Conservation (phyloP, 257 asterid species). For the Nemophila menziesii region DNA sequence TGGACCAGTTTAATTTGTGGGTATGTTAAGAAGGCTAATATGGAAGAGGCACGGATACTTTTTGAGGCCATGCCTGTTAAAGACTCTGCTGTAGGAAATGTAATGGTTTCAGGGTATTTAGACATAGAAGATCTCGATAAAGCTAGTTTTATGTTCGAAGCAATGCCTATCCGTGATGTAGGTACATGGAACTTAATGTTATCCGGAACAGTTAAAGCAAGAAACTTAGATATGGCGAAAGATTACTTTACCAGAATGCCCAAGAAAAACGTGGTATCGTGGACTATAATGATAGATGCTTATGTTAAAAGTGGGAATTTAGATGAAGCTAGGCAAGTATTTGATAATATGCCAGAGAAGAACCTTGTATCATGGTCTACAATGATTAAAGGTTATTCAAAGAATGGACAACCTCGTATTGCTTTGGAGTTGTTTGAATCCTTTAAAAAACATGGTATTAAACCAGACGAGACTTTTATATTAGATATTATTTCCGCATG, state of each 20-base stretch:
- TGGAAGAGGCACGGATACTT: constrained; percentile 10
- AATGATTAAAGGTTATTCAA: constrained; percentile 5
- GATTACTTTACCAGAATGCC: constrained; percentile 11
- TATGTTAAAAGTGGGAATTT: constrained; percentile 7
- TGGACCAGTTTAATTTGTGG: constrained; percentile 12
- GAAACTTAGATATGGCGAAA: constrained; percentile 4
- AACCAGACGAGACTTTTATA: constrained; percentile 4
- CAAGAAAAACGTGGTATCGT: constrained; percentile 8
- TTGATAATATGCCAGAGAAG: constrained; percentile 11
- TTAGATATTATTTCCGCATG: constrained; percentile 11
- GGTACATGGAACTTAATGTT: constrained; percentile 7
- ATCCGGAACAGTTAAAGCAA: constrained; percentile 8
- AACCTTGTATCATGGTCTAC: constrained; percentile 1
- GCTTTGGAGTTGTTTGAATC: constrained; percentile 4
- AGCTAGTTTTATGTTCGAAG: constrained; percentile 2
- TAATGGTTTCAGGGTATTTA: constrained; percentile 4
- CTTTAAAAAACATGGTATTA: constrained; percentile 7
- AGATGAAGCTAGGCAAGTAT: constrained; percentile 2
- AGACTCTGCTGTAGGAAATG: not conserved
- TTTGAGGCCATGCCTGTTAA: constrained; percentile 1
- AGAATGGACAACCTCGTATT: constrained; percentile 6
- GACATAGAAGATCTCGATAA: constrained; percentile 4
- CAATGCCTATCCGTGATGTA: constrained; percentile 3
- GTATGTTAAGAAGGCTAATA: constrained; percentile 7
- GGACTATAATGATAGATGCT: constrained; percentile 18